phyloP scores from a whole-genome alignment of 441 rosid species.

The Omphalea diandra region DNA sequence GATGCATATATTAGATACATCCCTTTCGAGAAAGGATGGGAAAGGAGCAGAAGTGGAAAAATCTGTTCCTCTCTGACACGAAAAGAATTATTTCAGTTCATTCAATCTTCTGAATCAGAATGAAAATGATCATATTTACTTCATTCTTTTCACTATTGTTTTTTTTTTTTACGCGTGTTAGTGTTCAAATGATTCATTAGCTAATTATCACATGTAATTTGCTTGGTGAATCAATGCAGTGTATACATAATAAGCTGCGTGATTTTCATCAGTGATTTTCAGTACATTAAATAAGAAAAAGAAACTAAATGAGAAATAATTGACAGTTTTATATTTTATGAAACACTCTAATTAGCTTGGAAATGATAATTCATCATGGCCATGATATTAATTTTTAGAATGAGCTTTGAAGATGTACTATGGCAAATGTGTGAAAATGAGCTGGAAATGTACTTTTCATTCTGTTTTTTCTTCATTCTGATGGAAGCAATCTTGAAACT shows the following conservation, averaged over 20 bases:
- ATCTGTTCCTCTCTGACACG: background rate
- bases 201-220: background rate
- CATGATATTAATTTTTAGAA: background rate
- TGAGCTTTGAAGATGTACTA: background rate
- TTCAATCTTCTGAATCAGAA: background rate
- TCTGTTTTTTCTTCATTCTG: background rate
- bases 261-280: background rate
- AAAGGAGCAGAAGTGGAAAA: background rate
- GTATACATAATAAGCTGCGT: background rate
- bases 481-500: background rate
- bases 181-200: background rate
- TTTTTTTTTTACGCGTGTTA: background rate
- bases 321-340: background rate
- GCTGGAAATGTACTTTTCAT: background rate
- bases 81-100: background rate
- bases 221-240: too few species aligned
- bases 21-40: background rate
- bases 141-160: too few species aligned
- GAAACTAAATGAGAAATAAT: background rate
- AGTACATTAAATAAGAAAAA: background rate
- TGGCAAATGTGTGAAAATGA: background rate
- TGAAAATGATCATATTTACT: background rate
- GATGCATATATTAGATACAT: too few species aligned
- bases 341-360: background rate
- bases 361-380: background rate